Percentiles rank a stretch among this genome's conserved stretches.
Evolutionary conservation across 1,139 yeast genomes (phyloP).

Genomic region (Entelexis paramagnoliae): DNA sequence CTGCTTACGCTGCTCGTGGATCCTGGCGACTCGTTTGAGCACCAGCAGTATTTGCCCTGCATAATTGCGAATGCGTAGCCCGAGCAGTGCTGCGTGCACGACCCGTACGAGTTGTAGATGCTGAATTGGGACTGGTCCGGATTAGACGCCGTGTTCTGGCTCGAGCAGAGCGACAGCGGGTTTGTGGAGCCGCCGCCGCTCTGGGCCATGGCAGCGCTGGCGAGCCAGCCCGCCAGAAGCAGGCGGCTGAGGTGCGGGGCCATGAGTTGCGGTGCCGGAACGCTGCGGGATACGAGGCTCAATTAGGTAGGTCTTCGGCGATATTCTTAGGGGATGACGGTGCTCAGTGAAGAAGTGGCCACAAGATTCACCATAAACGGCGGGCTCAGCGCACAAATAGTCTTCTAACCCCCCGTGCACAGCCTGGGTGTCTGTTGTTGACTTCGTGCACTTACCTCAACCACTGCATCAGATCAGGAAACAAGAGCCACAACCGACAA

Average conservation of each 20-base stretch:
- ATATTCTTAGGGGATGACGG: too few relatives aligned
- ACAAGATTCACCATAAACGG: neutral
- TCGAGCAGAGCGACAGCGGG: conserved; percentile 37
- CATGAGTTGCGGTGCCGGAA: neutral
- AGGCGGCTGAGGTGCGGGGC: neutral
- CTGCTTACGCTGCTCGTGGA: conserved; percentile 31
- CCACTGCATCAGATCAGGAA: conserved; percentile 1
- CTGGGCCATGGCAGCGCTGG: neutral
- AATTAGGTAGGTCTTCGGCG: neutral
- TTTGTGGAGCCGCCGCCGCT: conserved; percentile 13
- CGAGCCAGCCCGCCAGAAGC: neutral
- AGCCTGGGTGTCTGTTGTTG: neutral
- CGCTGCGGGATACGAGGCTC: neutral
- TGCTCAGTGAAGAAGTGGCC: too few relatives aligned
- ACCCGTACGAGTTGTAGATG: conserved; percentile 45
- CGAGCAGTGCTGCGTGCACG: conserved; percentile 42
- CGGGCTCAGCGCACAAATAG: too few relatives aligned
- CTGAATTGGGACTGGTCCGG: conserved; percentile 25
- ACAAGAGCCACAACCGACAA: conserved; percentile 3
- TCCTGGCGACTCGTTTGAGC: conserved; percentile 46
- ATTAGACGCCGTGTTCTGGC: conserved; percentile 36
- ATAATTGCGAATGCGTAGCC: conserved; percentile 51
- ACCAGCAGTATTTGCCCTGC: conserved; percentile 48
- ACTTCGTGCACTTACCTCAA: neutral
- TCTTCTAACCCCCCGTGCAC: too few relatives aligned